Base-by-base conservation (phyloP, 768 basidiomycete genomes). In the Daedaleopsis nitida region DNA sequence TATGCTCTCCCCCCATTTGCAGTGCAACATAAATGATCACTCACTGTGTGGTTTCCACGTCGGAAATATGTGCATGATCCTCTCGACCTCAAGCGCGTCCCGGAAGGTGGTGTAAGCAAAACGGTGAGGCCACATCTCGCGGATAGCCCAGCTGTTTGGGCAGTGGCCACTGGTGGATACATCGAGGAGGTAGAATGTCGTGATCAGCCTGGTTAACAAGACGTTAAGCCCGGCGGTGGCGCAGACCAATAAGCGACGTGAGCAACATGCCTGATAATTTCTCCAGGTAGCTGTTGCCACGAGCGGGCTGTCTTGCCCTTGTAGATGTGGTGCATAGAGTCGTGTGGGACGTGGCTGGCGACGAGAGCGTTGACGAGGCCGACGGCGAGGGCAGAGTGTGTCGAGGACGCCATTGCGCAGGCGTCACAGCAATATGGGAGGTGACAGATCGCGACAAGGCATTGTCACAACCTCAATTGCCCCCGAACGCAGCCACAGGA, bases 81-180 rank as follows among this genome's bases (percentile, higher is more conserved):
- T 78, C 68, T 89, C 87, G 21, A 89, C 69, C 12, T 85, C 81
- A 23, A 75, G 71, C 19, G 83, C 81, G 76, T 89, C 86, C 70
- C 88, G 86, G 65, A 90, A 72, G 49, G 80, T 77, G 12, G 80
- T 78, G 70, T 83, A 91, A 1, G 86, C 81, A 74, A 88, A 83
- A 60, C 86, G 77, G 11, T 80, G 78, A 47, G 83, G 81, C 88
- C 87, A 90, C 14, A 77, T 70, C 50, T 85, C 81, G 57, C 78
- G 80, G 72, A 68, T 73, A 67, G 76, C 77, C 80, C 80, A 82
- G 35, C 76, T 73, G 0, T 66, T 74, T 2, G 87, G 87, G 64
- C 75, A 79, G 65, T 84, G 82, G 34, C 68, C 76, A 7, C 70
- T 72, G 0, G 70, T 68, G 24, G 82, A 64, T 70, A 74, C 70